Conservation (phyloP, 805 yeast genomes). For the Maudiozyma serrabonitensis region DNA sequence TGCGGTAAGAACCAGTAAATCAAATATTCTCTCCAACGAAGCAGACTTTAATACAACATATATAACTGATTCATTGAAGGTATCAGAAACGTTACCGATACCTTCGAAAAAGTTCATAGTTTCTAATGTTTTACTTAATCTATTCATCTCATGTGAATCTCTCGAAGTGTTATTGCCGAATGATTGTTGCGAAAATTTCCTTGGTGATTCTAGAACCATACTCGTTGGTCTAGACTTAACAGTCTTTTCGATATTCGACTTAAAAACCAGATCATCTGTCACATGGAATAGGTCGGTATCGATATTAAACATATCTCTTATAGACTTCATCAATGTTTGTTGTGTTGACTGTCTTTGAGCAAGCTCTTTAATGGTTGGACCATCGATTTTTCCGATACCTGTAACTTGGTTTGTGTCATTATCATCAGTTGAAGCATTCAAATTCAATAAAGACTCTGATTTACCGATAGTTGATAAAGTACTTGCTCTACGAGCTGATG, state of each 20-base stretch:
- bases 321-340: slow-evolving; percentile 43
- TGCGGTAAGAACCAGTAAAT: slow-evolving; percentile 65
- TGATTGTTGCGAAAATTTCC: slow-evolving; percentile 32
- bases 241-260: slow-evolving; percentile 35
- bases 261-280: slow-evolving; percentile 48
- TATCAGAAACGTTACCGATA: slow-evolving; percentile 26
- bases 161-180: slow-evolving; percentile 4
- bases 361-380: slow-evolving; percentile 20
- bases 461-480: slow-evolving; percentile 2
- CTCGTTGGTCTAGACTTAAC: slow-evolving; percentile 36
- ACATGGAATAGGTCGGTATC: slow-evolving; percentile 50
- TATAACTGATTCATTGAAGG: slow-evolving; percentile 29
- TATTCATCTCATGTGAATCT: slow-evolving; percentile 18
- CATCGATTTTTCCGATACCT: slow-evolving; percentile 39
- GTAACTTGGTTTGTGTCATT: slow-evolving; percentile 27
- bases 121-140: slow-evolving; percentile 22
- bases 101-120: slow-evolving; percentile 25
- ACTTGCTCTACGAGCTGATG: slow-evolving; percentile 15
- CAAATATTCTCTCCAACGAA: slow-evolving; percentile 65
- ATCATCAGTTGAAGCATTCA: not conserved
- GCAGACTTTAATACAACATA: slow-evolving; percentile 57
- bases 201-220: slow-evolving; percentile 38
- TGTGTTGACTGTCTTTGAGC: slow-evolving; percentile 26
- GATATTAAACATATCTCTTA: slow-evolving; percentile 55
- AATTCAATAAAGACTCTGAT: not conserved